Conservation (phyloP, 257 asterid species). For the Penstemon eatonii region DNA sequence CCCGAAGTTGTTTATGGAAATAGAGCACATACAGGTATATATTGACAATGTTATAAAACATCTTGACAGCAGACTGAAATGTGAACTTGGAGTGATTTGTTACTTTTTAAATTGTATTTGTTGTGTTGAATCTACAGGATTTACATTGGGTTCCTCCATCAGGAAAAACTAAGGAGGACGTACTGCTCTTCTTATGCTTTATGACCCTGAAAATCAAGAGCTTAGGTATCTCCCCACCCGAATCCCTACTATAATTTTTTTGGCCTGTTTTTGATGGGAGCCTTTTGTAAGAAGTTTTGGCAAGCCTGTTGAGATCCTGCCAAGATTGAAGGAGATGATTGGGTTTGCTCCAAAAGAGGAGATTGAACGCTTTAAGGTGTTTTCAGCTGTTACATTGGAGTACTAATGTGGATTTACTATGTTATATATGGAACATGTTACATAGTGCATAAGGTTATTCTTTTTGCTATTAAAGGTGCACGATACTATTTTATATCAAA, state of each 20-base stretch:
- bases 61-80: too few relatives aligned
- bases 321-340: constrained; percentile 24
- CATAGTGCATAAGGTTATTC: too few relatives aligned
- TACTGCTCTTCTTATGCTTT: constrained; percentile 32
- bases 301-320: constrained; percentile 27
- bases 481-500: too few relatives aligned
- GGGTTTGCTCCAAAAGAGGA: constrained; percentile 30
- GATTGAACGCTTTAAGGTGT: constrained; percentile 28
- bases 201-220: constrained; percentile 33
- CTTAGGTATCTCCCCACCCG: constrained; percentile 22
- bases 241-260: neutral
- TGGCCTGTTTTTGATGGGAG: neutral
- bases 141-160: constrained; percentile 23
- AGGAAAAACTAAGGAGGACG: constrained; percentile 23
- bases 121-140: constrained; percentile 18
- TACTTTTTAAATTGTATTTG: too few relatives aligned
- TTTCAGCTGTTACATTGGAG: too few relatives aligned
- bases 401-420: too few relatives aligned
- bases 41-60: too few relatives aligned
- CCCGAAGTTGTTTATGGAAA: constrained; percentile 48
- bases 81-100: too few relatives aligned
- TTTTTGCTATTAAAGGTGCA: too few relatives aligned
- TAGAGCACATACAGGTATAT: constrained; percentile 43
- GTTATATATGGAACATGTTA: too few relatives aligned
- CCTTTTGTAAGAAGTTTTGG: constrained; percentile 25